A percentile compares a stretch with the other conserved stretches of the same genome.
Evolutionary conservation across 2,329 filamentous ascomycete species (phyloP).

Genomic region (Microsporum ferrugineum): DNA sequence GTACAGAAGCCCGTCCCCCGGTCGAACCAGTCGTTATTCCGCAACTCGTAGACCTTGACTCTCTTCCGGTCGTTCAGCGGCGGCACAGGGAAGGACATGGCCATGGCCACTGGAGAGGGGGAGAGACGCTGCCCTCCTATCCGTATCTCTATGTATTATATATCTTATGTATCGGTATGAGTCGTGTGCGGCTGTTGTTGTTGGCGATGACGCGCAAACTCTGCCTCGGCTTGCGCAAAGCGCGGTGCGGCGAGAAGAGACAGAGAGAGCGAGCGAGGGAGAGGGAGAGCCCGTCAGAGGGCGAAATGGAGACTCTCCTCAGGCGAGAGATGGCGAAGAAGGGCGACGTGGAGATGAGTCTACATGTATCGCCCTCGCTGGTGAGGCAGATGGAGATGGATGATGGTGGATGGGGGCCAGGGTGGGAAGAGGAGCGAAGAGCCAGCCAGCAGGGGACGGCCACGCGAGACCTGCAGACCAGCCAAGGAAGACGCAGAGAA

Average conservation of each 20-base stretch:
- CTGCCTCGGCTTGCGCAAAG: slow-evolving; percentile 3
- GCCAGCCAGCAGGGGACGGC: slow-evolving; percentile 2
- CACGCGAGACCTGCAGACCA: not conserved
- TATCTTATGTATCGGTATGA: not conserved
- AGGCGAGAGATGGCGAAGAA: not conserved
- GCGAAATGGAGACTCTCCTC: not conserved
- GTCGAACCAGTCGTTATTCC: slow-evolving; percentile 99
- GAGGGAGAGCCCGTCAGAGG: not conserved
- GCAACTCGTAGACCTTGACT: slow-evolving; percentile 98
- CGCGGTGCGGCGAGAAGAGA: not conserved
- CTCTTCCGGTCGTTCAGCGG: slow-evolving; percentile 44
- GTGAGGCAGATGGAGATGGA: not conserved
- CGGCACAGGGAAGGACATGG: slow-evolving; percentile 39
- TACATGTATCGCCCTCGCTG: too few species aligned
- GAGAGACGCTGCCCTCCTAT: slow-evolving; percentile 20
- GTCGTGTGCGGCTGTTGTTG: not conserved
- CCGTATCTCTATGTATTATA: slow-evolving; percentile 26
- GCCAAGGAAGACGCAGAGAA: not conserved
- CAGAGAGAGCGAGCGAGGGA: not conserved
- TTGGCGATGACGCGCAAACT: not conserved
- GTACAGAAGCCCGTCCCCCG: slow-evolving; percentile 91
- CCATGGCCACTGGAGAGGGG: slow-evolving; percentile 20
- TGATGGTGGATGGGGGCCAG: not conserved
- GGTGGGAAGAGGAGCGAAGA: not conserved
- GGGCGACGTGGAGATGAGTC: not conserved